Evolutionary conservation across 352 stramenopile genomes (phyloP).

Genomic region (Phytophthora aleatoria): DNA sequence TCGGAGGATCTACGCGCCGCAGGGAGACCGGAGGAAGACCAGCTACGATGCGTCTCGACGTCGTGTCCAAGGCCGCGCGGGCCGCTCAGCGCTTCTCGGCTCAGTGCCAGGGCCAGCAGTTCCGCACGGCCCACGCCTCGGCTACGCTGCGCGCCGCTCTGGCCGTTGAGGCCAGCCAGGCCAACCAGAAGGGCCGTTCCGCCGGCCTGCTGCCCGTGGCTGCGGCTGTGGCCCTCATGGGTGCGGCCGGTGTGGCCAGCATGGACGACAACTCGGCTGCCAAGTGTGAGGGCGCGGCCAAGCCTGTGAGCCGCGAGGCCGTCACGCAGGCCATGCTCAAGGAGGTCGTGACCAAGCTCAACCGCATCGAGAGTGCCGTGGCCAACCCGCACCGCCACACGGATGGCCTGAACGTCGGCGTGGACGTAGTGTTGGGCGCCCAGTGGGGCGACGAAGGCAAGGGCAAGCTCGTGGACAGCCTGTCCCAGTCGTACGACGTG

Average conservation of each 20-base stretch:
- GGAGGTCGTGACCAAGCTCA: slow-evolving; percentile 86
- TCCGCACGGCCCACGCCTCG: slow-evolving; percentile 32
- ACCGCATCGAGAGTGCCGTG: slow-evolving; percentile 86
- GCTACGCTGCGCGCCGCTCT: slow-evolving; percentile 51
- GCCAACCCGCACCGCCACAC: slow-evolving; percentile 79
- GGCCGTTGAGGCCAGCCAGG: slow-evolving; percentile 48
- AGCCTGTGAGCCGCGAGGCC: slow-evolving; percentile 52
- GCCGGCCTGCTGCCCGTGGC: slow-evolving; percentile 25
- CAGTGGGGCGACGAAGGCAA: slow-evolving; percentile 99
- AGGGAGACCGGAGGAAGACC: slow-evolving; percentile 26
- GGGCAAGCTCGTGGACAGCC: slow-evolving; percentile 97
- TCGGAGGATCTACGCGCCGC: slow-evolving; percentile 14
- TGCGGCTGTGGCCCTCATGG: slow-evolving; percentile 34
- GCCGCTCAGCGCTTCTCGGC: slow-evolving; percentile 48
- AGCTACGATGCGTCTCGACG: slow-evolving; percentile 58
- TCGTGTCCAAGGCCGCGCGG: slow-evolving; percentile 45
- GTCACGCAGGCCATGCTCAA: slow-evolving; percentile 76
- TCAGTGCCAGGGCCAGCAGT: slow-evolving; percentile 34
- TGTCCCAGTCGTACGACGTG: slow-evolving; percentile 95
- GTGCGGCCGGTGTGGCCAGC: slow-evolving; percentile 34
- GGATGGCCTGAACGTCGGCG: slow-evolving; percentile 67
- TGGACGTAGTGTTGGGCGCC: slow-evolving; percentile 95
- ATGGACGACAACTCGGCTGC: slow-evolving; percentile 24
- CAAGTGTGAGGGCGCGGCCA: slow-evolving; percentile 39
- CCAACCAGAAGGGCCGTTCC: slow-evolving; percentile 25